phyloP scores from a whole-genome alignment of 129 eudicot species.

The Kitagawia praeruptora region DNA sequence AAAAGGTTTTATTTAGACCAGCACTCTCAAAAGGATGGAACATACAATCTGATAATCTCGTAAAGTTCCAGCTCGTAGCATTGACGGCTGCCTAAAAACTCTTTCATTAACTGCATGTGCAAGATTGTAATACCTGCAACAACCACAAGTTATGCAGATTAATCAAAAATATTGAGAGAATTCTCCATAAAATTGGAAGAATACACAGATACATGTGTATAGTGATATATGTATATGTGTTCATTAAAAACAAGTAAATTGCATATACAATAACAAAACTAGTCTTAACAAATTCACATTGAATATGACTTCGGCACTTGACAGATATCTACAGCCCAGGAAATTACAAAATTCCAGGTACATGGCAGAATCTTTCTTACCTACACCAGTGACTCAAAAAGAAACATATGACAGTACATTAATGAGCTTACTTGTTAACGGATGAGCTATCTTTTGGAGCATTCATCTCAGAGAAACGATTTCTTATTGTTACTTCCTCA shows the following conservation, averaged over 20 bases:
- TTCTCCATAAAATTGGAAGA: neutral
- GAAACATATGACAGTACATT: slow-evolving; percentile 6
- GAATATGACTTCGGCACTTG: neutral
- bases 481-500: slow-evolving; percentile 90
- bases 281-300: neutral
- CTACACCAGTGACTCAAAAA: neutral
- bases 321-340: neutral
- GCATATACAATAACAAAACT: neutral
- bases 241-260: neutral
- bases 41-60: slow-evolving; percentile 98
- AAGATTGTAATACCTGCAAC: slow-evolving; percentile 72
- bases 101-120: slow-evolving; percentile 98
- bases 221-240: neutral
- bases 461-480: slow-evolving; percentile 98
- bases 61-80: slow-evolving; percentile 78
- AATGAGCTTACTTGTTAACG: slow-evolving; percentile 76
- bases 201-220: neutral
- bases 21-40: slow-evolving; percentile 11
- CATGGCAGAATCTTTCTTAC: neutral
- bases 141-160: slow-evolving; percentile 13
- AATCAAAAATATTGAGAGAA: neutral
- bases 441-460: slow-evolving; percentile 83
- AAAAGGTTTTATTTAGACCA: slow-evolving; percentile 3
- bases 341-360: neutral
- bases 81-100: slow-evolving; percentile 92